Percentiles rank a stretch among this genome's conserved stretches.
Conservation (phyloP, 2,329 filamentous ascomycete genomes). For the Fusarium chuoi region DNA sequence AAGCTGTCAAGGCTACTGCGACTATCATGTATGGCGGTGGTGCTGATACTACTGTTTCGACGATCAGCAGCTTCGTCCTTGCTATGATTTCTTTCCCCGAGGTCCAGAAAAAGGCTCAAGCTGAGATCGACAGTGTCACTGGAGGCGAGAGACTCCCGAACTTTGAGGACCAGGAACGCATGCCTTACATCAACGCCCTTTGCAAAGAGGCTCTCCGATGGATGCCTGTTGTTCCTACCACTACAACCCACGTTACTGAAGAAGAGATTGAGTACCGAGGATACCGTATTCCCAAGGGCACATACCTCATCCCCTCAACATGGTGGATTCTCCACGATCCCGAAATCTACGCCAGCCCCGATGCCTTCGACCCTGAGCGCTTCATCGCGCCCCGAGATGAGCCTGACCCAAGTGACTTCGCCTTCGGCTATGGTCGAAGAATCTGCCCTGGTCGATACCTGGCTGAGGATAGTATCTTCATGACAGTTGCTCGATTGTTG, state of each 20-base stretch:
- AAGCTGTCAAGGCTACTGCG: conserved; percentile 41
- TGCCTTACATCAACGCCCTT: conserved; percentile 47
- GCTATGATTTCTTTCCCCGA: conserved; percentile 40
- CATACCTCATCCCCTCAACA: conserved; percentile 37
- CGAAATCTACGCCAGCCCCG: conserved; percentile 65
- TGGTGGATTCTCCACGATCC: conserved; percentile 65
- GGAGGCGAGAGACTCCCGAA: conserved; percentile 45
- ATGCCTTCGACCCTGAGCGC: conserved; percentile 47
- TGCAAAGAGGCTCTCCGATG: conserved; percentile 48
- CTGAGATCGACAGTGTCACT: conserved; percentile 44
- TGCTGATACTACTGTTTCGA: conserved; percentile 45
- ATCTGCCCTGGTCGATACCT: conserved; percentile 50
- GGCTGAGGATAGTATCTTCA: conserved; percentile 47
- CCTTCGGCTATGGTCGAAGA: conserved; percentile 51
- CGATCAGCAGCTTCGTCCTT: conserved; percentile 40
- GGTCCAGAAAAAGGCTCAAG: conserved; percentile 40
- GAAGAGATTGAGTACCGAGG: conserved; percentile 43
- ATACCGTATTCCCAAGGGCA: conserved; percentile 45
- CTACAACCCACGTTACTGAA: conserved; percentile 52
- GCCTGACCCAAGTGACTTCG: conserved; percentile 45
- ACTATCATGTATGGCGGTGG: conserved; percentile 45
- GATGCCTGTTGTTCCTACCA: conserved; percentile 48
- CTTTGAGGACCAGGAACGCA: conserved; percentile 40
- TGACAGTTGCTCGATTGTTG: conserved; percentile 54
- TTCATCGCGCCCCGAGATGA: conserved; percentile 46